A percentile compares a stretch with the other conserved stretches of the same genome.
phyloP scores from a whole-genome alignment of 1,139 yeast genomes.

The Kodamaea sp. region DNA sequence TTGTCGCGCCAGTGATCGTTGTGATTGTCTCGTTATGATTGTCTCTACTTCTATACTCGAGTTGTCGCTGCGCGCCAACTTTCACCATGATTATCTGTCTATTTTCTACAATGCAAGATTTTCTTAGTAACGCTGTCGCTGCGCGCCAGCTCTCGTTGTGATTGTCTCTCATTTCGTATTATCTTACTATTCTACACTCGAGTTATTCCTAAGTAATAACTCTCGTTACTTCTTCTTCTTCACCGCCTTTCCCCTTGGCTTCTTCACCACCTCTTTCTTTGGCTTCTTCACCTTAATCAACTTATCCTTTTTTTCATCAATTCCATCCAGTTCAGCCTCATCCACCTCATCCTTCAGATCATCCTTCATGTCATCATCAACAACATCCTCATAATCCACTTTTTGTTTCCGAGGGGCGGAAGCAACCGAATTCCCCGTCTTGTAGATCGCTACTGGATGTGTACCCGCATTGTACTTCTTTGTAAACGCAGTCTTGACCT shows the following conservation, averaged over 20 bases:
- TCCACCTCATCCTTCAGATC: slow-evolving; percentile 34
- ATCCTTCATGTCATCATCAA: slow-evolving; percentile 52
- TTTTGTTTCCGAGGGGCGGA: slow-evolving; percentile 33
- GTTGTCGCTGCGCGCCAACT: too few species aligned
- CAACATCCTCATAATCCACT: slow-evolving; percentile 59
- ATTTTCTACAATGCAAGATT: too few species aligned
- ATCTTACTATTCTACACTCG: not conserved
- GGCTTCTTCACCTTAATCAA: slow-evolving; percentile 40
- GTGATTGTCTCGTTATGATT: too few species aligned
- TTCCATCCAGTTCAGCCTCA: slow-evolving; percentile 23
- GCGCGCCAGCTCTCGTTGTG: too few species aligned
- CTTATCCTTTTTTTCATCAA: slow-evolving; percentile 42
- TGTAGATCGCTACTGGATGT: slow-evolving; percentile 87
- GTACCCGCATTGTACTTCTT: slow-evolving; percentile 67
- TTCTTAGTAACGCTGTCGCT: too few species aligned
- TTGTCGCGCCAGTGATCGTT: too few species aligned
- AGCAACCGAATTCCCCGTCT: slow-evolving; percentile 55
- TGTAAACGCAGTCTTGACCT: slow-evolving; percentile 81
- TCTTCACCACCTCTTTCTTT: slow-evolving; percentile 11
- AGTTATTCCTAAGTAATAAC: not conserved
- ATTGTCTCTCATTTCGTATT: too few species aligned
- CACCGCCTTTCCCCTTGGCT: slow-evolving; percentile 11
- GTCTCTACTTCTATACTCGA: too few species aligned
- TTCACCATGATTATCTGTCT: too few species aligned
- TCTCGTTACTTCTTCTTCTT: not conserved